Percentiles rank a stretch among this genome's conserved stretches.
phyloP scores from a whole-genome alignment of 108 stramenopile genomes.

The Stephanodiscus triporus region DNA sequence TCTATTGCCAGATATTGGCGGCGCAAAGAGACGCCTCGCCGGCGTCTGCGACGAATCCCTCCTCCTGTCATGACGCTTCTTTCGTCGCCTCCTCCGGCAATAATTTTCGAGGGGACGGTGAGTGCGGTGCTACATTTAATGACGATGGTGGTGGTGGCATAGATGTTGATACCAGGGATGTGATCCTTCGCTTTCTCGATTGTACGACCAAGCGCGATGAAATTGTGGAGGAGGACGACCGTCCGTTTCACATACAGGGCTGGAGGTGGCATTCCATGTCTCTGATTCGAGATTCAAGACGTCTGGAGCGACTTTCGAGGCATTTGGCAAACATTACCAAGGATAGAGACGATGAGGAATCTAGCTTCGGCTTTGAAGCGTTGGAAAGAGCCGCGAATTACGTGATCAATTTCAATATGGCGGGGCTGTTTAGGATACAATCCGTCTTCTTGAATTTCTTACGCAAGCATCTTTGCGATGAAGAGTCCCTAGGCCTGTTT shows the following conservation, averaged over 20 bases:
- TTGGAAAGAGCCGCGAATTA: slow-evolving; percentile 57
- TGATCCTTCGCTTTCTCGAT: slow-evolving; percentile 4
- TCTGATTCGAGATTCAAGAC: slow-evolving; percentile 61
- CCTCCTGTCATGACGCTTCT: not conserved
- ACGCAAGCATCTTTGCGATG: slow-evolving; percentile 45
- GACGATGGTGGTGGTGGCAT: not conserved
- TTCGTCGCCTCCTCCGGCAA: not conserved
- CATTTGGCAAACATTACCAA: slow-evolving; percentile 12
- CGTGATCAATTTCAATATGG: slow-evolving; percentile 79
- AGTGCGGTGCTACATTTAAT: not conserved
- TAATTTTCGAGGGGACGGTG: not conserved
- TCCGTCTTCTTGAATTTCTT: slow-evolving; percentile 74
- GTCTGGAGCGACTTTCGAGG: slow-evolving; percentile 54
- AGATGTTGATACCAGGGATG: slow-evolving; percentile 2
- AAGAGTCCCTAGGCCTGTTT: slow-evolving; percentile 7
- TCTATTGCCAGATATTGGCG: not conserved
- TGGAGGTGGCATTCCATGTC: slow-evolving; percentile 88
- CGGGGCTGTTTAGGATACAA: slow-evolving; percentile 71
- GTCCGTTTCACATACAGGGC: slow-evolving; percentile 72
- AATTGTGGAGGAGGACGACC: not conserved
- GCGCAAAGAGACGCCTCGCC: not conserved
- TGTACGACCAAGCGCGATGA: not conserved
- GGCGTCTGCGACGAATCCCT: not conserved
- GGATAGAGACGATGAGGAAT: slow-evolving; percentile 1
- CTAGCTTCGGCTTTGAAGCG: slow-evolving; percentile 17